A percentile compares a stretch with the other conserved stretches of the same genome.
These are phyloP conservation scores for Phragmites australis DNA, from an alignment of 176 grass and related monocot genomes.

Conservation along the genomic window DNA sequence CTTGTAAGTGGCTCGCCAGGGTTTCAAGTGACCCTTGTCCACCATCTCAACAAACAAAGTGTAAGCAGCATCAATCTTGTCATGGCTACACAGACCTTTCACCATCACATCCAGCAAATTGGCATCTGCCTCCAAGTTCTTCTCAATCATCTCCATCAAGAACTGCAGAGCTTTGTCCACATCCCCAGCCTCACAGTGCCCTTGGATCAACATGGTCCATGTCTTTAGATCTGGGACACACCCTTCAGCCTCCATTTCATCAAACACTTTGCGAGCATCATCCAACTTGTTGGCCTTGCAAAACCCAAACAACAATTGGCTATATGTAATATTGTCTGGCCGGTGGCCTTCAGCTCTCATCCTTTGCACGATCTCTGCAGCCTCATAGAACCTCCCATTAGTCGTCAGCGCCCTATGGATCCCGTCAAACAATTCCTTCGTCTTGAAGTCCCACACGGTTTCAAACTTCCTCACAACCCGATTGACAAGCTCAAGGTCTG, in stretches of 20 bases:
- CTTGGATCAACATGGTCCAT: conserved; percentile 91
- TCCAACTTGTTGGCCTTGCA: conserved; percentile 68
- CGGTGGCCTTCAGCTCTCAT: conserved; percentile 65
- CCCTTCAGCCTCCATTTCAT: conserved; percentile 60
- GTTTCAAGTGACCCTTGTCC: conserved; percentile 51
- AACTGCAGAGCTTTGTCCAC: conserved; percentile 61
- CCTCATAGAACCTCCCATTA: conserved; percentile 64
- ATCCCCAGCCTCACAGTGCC: conserved; percentile 61
- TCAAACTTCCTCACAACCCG: conserved; percentile 75
- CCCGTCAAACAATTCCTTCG: conserved; percentile 76
- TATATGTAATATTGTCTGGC: conserved; percentile 88
- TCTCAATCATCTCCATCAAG: conserved; percentile 74
- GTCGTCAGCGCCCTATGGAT: conserved; percentile 79
- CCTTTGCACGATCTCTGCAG: conserved; percentile 50
- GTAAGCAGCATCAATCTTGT: conserved; percentile 52
- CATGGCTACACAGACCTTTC: conserved; percentile 60
- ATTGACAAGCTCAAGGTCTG: conserved; percentile 65
- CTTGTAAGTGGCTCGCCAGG: conserved; percentile 71
- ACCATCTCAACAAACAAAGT: conserved; percentile 75
- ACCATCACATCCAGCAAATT: conserved; percentile 72
- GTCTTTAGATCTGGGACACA: conserved; percentile 83
- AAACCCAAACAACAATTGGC: conserved; percentile 79
- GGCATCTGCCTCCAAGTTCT: conserved; percentile 53
- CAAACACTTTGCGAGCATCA: conserved; percentile 64
- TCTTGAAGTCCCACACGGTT: conserved; percentile 46